Percentiles rank a stretch among this genome's conserved stretches.
phyloP scores from a whole-genome alignment of 768 basidiomycete genomes.

The Leccinum ochraceum region DNA sequence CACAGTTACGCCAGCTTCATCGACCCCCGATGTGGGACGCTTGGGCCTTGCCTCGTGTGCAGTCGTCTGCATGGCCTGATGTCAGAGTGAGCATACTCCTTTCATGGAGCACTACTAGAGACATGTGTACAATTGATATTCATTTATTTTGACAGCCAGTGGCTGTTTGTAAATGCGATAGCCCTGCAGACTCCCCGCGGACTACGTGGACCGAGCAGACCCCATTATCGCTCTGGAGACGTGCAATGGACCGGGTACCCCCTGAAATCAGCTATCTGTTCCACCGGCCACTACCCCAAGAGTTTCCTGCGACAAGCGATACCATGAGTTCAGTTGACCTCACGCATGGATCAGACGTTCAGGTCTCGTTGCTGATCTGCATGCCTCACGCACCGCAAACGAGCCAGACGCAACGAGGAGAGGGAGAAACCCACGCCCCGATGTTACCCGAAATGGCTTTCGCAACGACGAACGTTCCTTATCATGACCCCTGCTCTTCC shows the following conservation, averaged over 20 bases:
- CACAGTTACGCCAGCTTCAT: slow-evolving; percentile 1
- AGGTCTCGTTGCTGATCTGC: slow-evolving; percentile 28
- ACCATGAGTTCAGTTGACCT: slow-evolving; percentile 4
- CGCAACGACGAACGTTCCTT: slow-evolving; percentile 27
- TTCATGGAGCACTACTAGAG: slow-evolving; percentile 19
- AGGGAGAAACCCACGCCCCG: background rate
- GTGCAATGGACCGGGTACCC: slow-evolving; percentile 17
- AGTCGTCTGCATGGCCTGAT: slow-evolving; percentile 15
- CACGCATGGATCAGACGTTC: slow-evolving; percentile 25
- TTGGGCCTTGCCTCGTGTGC: slow-evolving; percentile 10
- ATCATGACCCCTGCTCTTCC: slow-evolving; percentile 10
- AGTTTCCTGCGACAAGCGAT: background rate
- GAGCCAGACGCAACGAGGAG: background rate
- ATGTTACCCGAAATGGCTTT: slow-evolving; percentile 26
- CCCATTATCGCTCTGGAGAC: slow-evolving; percentile 25
- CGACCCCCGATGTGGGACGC: slow-evolving; percentile 30
- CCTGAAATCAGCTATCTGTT: slow-evolving; percentile 33
- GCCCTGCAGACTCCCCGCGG: background rate
- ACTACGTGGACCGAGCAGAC: slow-evolving; percentile 7
- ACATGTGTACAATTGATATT: background rate
- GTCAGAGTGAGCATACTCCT: slow-evolving; percentile 23
- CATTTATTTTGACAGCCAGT: slow-evolving; percentile 23
- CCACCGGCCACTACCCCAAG: slow-evolving; percentile 15
- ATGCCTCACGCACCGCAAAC: slow-evolving; percentile 26
- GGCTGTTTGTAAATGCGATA: slow-evolving; percentile 15